Evolutionary conservation across 202 grass and related monocot genomes (phyloP).

Genomic region (Setaria italica): DNA sequence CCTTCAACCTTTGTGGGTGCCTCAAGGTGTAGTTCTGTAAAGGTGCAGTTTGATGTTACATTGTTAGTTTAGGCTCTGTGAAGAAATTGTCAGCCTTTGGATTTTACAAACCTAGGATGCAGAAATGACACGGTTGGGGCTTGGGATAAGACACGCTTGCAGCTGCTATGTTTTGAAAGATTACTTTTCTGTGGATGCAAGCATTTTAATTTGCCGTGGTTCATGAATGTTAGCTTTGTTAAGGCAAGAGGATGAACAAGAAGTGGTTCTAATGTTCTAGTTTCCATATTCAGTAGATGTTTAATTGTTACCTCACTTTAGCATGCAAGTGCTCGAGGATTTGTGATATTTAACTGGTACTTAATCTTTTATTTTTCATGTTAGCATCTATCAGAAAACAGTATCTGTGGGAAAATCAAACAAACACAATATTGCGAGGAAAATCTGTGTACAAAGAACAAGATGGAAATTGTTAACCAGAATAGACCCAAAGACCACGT

Average conservation of each 20-base stretch:
- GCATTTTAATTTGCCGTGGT: neutral
- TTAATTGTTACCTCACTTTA: no score
- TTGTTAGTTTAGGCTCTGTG: neutral
- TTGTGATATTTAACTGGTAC: no score
- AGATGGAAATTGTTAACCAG: neutral
- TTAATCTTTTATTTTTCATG: no score
- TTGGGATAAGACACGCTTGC: conserved; percentile 19
- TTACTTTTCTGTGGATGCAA: neutral
- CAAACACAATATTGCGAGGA: neutral
- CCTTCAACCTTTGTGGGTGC: neutral
- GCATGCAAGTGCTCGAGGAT: no score
- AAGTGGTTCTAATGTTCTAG: no score
- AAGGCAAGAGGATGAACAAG: no score
- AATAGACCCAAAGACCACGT: neutral
- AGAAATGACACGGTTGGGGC: neutral
- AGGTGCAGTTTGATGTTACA: conserved; percentile 30
- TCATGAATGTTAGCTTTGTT: no score
- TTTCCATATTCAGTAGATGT: no score
- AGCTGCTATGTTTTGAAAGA: conserved; percentile 11
- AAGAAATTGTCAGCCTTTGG: neutral
- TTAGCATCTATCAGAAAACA: no score
- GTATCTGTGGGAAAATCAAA: neutral
- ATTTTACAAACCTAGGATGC: conserved; percentile 1
- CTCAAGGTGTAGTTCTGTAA: conserved; percentile 2
- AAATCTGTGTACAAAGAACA: neutral